Evolutionary conservation across 345 rosid genomes (phyloP), one percentile per base, ranked within the genome.

Genomic region (Moringa oleifera): DNA sequence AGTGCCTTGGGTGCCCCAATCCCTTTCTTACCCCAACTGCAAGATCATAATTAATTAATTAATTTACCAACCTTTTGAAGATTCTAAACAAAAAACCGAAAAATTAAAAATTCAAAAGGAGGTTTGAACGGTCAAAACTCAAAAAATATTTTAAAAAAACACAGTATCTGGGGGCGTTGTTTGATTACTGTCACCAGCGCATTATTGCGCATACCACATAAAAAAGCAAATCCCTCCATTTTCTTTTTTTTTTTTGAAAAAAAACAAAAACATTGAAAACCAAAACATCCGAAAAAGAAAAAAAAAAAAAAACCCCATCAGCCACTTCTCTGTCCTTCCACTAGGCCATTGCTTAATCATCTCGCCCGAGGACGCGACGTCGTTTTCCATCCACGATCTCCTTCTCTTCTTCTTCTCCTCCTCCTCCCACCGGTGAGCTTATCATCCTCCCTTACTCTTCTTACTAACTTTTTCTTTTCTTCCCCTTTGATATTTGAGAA

Each of bases 151-250:
- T n/a, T n/a, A n/a, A n/a, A n/a, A n/a, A n/a, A n/a, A n/a, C n/a
- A 28, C 33, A 28, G 8, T 28, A 28, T 28, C 8, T 28, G 6
- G 2, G 24, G 16, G n/a, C 25, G 9, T 25, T 13, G 18, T 56
- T 60, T 49, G 66, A 33, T 33, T 5, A 59, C 70, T 57, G 68
- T 65, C 56, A 57, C 76, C 70, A 75, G 58, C 71, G 59, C 73
- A 71, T 55, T 33, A 20, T 61, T 55, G 41, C 69, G 64, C 49
- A 58, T 53, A 62, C 1, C 60, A 66, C 52, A 62, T 7, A 37
- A 41, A 41, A 41, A 4, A 41, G 47, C 47, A 41, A 11, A 4
- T n/a, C 47, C 16, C 47, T 33, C n/a, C 37, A 33, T 33, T 33
- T 33, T 33, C 6, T 5, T 58, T n/a, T 51, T 1, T 1, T 18